A percentile compares a stretch with the other conserved stretches of the same genome.
phyloP scores from a whole-genome alignment of 345 rosid genomes.

The Salix udensis region DNA sequence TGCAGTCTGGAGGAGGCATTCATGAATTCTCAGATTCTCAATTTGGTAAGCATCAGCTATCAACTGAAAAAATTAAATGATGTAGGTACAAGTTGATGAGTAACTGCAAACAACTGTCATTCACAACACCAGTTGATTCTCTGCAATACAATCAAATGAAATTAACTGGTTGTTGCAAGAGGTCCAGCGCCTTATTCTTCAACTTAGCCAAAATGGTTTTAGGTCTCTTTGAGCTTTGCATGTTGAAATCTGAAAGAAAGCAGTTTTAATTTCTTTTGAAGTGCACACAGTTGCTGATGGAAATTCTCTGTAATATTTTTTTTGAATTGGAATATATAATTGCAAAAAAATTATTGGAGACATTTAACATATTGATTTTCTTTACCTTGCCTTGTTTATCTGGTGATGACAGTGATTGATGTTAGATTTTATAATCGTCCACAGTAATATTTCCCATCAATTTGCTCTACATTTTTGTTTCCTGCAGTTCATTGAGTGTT shows the following conservation, averaged over 20 bases:
- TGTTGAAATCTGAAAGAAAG: background rate
- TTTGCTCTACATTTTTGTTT: background rate
- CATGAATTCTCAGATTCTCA: conserved; percentile 99
- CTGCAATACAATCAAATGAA: background rate
- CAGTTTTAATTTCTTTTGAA: background rate
- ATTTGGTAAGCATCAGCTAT: conserved; percentile 64
- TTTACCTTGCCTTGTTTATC: background rate
- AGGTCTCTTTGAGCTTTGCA: background rate
- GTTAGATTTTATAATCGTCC: background rate
- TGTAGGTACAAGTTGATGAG: background rate
- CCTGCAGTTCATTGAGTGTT: conserved; percentile 3
- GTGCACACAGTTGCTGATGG: background rate
- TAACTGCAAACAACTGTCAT: background rate
- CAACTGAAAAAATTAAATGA: background rate
- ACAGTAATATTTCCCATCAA: conserved; percentile 5
- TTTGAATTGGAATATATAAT: background rate
- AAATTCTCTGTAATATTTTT: background rate
- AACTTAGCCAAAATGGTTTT: background rate
- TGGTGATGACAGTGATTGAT: background rate
- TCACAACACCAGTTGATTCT: background rate
- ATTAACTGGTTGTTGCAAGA: background rate
- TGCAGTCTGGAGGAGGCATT: conserved; percentile 99
- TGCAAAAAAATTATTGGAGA: background rate
- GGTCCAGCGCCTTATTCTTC: background rate
- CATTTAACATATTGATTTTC: background rate